A percentile compares a stretch with the other conserved stretches of the same genome.
Evolutionary conservation across 83 land plant genomes (phyloP).

Genomic region (Larix sibirica): DNA sequence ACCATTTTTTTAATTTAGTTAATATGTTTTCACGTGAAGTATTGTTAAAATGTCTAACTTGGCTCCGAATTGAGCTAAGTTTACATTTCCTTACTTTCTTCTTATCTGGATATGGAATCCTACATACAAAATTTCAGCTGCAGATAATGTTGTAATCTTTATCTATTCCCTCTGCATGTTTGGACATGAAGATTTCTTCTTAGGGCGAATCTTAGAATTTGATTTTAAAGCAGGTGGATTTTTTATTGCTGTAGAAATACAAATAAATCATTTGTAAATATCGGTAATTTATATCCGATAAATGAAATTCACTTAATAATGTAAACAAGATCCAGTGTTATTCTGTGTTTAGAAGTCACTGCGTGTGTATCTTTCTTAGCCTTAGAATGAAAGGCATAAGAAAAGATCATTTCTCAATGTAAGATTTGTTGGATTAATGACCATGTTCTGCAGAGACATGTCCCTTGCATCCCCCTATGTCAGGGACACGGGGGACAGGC

Average conservation of each 20-base stretch:
- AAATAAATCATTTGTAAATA: slow-evolving; percentile 4
- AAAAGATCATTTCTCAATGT: background rate
- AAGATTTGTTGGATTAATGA: background rate
- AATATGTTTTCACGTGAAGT: background rate
- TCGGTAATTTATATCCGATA: background rate
- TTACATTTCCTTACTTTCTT: background rate
- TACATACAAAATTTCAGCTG: background rate
- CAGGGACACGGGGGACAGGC: too few species aligned
- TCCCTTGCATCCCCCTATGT: too few species aligned
- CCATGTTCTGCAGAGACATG: background rate
- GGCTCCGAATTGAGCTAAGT: background rate
- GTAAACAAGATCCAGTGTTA: background rate
- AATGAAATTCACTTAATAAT: background rate
- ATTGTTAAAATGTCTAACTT: background rate
- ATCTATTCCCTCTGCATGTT: background rate
- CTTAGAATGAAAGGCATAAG: background rate
- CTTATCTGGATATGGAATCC: background rate
- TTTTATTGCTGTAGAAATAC: background rate
- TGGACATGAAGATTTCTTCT: background rate
- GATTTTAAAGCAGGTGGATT: background rate
- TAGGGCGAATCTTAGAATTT: background rate
- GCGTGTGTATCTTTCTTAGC: background rate
- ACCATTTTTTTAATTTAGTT: too few species aligned
- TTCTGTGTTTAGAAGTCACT: background rate
- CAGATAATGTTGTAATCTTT: background rate